These are phyloP conservation scores for Suillus discolor DNA, from an alignment of 768 basidiomycete species.

Conservation along the genomic window DNA sequence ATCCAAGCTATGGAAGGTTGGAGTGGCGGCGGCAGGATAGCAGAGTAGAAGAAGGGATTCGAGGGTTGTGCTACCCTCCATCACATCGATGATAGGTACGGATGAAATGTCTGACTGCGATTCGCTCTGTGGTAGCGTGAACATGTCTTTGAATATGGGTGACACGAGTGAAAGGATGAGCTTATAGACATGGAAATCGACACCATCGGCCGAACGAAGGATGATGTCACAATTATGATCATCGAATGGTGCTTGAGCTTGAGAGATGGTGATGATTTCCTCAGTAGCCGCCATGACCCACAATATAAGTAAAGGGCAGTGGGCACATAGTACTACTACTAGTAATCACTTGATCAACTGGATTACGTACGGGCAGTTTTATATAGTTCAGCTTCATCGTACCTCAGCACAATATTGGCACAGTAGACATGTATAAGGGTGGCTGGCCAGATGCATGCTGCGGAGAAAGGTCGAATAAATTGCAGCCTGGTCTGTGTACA, in stretches of 20 bases:
- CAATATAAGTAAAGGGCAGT: too few relatives aligned
- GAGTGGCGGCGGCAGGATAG: conserved; percentile 31
- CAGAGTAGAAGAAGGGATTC: conserved; percentile 40
- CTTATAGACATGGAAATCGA: conserved; percentile 16
- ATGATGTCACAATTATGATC: conserved; percentile 17
- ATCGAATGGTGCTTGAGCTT: conserved; percentile 12
- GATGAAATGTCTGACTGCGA: background rate
- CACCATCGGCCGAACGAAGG: conserved; percentile 13
- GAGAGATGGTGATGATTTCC: background rate
- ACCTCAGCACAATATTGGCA: too few relatives aligned
- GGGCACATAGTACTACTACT: too few relatives aligned
- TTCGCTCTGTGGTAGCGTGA: conserved; percentile 42
- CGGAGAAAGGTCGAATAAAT: too few relatives aligned
- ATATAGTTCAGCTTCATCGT: too few relatives aligned
- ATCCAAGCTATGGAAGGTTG: background rate
- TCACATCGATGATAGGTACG: conserved; percentile 10
- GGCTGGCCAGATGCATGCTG: too few relatives aligned
- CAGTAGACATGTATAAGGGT: too few relatives aligned
- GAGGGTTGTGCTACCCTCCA: conserved; percentile 23
- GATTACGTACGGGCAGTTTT: too few relatives aligned
- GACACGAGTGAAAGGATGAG: conserved; percentile 50
- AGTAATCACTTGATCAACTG: too few relatives aligned
- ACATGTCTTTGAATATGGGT: conserved; percentile 50
- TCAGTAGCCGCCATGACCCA: background rate
- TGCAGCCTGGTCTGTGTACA: too few relatives aligned